Conservation (phyloP, 352 stramenopile genomes). For the Pythium coloratum region DNA sequence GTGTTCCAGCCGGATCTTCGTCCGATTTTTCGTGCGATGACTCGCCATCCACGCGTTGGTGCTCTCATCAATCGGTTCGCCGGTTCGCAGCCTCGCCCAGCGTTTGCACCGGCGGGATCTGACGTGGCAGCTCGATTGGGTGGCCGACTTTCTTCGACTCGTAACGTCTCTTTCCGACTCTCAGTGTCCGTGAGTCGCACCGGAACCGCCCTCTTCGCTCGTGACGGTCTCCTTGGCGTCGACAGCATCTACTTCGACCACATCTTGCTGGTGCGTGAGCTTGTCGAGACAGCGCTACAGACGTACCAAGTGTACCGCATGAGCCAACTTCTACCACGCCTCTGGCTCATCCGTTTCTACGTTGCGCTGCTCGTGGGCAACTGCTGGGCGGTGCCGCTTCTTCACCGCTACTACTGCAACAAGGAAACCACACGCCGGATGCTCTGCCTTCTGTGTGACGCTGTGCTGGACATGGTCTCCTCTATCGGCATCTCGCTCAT, state of each 20-base stretch:
- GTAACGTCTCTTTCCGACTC: too few species aligned
- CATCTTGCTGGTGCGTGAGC: not conserved
- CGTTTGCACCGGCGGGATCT: too few species aligned
- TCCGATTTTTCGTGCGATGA: too few species aligned
- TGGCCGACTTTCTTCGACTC: too few species aligned
- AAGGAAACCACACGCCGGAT: not conserved
- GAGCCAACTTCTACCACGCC: not conserved
- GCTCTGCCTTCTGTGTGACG: not conserved
- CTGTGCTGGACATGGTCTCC: not conserved
- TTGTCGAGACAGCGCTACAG: conserved; percentile 16
- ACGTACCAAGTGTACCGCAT: conserved; percentile 17
- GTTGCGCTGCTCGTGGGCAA: conserved; percentile 7
- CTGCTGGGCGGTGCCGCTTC: conserved; percentile 7
- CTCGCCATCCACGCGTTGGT: too few species aligned
- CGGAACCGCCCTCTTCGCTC: not conserved
- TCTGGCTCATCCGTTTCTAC: conserved; percentile 21
- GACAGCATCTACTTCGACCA: conserved; percentile 13
- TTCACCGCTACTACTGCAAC: not conserved
- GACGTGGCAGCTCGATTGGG: not conserved
- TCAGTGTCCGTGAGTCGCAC: too few species aligned
- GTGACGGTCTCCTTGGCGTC: conserved; percentile 2
- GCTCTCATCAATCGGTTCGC: too few species aligned
- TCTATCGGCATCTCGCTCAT: conserved; percentile 17
- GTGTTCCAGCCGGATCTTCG: too few species aligned
- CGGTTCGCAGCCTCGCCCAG: too few species aligned